A percentile compares a stretch with the other conserved stretches of the same genome.
phyloP scores from a whole-genome alignment of 169 alveolate species.

The Eimeria acervulina region DNA sequence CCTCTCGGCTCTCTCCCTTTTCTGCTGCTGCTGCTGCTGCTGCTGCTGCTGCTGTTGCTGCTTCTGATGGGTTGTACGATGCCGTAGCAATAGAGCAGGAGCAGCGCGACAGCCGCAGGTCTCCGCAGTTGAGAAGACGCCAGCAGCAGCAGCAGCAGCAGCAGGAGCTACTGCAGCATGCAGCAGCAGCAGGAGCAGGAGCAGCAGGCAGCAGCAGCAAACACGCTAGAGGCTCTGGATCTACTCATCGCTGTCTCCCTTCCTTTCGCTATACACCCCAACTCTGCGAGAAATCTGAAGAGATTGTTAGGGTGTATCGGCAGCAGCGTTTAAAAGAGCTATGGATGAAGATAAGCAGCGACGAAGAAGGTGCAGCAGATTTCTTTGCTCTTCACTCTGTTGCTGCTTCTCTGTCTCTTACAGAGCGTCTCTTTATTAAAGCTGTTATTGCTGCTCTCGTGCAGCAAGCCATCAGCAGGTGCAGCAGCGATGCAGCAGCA shows the following conservation, averaged over 20 bases:
- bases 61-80: neutral
- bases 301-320: conserved; percentile 47
- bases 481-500: too few relatives aligned
- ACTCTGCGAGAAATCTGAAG: conserved; percentile 37
- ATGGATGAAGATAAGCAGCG: neutral
- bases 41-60: neutral
- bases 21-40: neutral
- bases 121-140: neutral
- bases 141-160: conserved; percentile 32
- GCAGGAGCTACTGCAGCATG: too few relatives aligned
- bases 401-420: neutral
- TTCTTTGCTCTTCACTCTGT: conserved; percentile 23
- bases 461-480: neutral
- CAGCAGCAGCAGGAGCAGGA: conserved; percentile 3
- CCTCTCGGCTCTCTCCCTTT: neutral
- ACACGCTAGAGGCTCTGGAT: neutral
- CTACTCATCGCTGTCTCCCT: conserved; percentile 35
- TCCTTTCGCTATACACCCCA: conserved; percentile 40
- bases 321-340: conserved; percentile 2
- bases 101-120: neutral
- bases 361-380: conserved; percentile 31
- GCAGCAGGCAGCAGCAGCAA: neutral
- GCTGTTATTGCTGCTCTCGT: neutral
- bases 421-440: neutral
- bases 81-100: neutral